These are phyloP conservation scores for Trichoderma lentiforme DNA, from an alignment of 2,329 filamentous ascomycete species.

Conservation along the genomic window DNA sequence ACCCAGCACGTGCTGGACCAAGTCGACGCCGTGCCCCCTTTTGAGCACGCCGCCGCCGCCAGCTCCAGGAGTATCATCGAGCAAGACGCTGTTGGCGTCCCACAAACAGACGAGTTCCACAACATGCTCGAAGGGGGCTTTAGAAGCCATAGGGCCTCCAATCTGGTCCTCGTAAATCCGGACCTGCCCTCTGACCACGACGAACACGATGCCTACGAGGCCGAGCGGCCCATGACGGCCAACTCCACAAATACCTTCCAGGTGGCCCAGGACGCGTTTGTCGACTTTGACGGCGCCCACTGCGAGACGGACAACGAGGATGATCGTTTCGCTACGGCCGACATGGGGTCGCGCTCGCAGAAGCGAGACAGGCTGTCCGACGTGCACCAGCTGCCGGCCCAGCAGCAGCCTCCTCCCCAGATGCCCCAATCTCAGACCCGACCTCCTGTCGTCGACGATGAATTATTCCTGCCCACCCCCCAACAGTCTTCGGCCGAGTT, in stretches of 20 bases:
- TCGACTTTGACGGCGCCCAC: conserved; percentile 79
- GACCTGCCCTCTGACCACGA: conserved; percentile 8
- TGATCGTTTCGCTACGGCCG: conserved; percentile 22
- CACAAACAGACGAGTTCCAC: conserved; percentile 33
- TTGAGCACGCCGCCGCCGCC: conserved; percentile 31
- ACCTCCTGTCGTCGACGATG: neutral
- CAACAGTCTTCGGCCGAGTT: conserved; percentile 27
- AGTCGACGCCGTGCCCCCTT: conserved; percentile 44
- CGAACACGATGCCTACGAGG: conserved; percentile 24
- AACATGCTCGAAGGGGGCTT: conserved; percentile 32
- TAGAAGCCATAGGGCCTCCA: neutral
- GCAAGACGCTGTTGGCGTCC: conserved; percentile 32
- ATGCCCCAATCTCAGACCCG: neutral
- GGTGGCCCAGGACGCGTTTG: conserved; percentile 66
- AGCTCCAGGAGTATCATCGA: conserved; percentile 25
- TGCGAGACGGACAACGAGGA: conserved; percentile 53
- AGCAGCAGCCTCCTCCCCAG: neutral
- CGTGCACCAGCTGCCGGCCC: neutral
- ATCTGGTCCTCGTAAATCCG: conserved; percentile 15
- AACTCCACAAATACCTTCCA: conserved; percentile 61
- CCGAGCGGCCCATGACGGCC: conserved; percentile 39
- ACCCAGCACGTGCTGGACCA: conserved; percentile 52
- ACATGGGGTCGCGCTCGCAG: conserved; percentile 11
- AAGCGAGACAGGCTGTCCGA: conserved; percentile 15
- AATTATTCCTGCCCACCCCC: conserved; percentile 23